Conservation (phyloP, 768 basidiomycete species). For the Rickenella mellea region DNA sequence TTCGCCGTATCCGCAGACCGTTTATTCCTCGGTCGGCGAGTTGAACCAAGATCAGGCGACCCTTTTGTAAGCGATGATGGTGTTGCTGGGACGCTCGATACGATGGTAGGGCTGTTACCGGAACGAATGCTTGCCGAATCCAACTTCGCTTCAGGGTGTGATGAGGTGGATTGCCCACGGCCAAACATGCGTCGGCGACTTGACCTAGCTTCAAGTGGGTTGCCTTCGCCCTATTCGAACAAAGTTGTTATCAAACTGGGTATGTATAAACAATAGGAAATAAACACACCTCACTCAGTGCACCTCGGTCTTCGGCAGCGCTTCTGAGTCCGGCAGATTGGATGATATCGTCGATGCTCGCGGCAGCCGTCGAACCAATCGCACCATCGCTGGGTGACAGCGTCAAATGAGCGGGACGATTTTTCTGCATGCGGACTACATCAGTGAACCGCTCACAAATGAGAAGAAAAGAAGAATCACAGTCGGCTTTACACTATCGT, state of each 20-base stretch:
- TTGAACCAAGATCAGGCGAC: too few species aligned
- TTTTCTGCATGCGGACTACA: constrained; percentile 22
- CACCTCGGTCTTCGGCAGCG: constrained; percentile 43
- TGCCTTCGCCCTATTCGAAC: background rate
- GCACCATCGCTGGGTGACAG: constrained; percentile 57
- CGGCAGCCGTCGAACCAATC: constrained; percentile 35
- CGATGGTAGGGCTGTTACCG: too few species aligned
- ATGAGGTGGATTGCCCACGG: constrained; percentile 36
- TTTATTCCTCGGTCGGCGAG: constrained; percentile 24
- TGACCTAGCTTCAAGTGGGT: constrained; percentile 22
- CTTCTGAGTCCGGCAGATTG: constrained; percentile 9
- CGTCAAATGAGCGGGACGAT: constrained; percentile 39
- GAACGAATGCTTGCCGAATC: constrained; percentile 15
- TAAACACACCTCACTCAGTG: constrained; percentile 58
- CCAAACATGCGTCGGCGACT: constrained; percentile 53
- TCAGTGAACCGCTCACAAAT: background rate
- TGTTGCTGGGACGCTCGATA: too few species aligned
- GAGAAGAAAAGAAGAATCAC: background rate
- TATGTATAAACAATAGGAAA: background rate
- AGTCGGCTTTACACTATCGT: background rate
- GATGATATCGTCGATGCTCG: background rate
- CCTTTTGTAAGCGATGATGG: too few species aligned
- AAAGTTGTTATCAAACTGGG: background rate
- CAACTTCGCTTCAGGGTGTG: background rate
- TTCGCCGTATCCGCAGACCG: constrained; percentile 39